These are phyloP conservation scores for Ophiognomonia clavigignenti-juglandacearum DNA, from an alignment of 2,329 filamentous ascomycete species.

Conservation along the genomic window DNA sequence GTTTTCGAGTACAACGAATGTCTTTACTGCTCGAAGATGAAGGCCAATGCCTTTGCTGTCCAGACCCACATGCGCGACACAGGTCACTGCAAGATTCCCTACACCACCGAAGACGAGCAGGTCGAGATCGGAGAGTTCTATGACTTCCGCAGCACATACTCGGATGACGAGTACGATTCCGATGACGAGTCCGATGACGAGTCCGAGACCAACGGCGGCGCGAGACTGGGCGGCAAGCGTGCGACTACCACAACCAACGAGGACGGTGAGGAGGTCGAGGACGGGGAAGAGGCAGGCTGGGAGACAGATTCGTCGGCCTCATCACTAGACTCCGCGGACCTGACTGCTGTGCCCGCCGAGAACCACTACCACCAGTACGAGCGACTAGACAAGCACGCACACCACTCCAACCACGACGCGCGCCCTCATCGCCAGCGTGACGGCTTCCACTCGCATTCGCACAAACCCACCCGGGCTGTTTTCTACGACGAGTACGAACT, in stretches of 20 bases:
- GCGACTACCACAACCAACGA: constrained; percentile 44
- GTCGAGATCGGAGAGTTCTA: constrained; percentile 95
- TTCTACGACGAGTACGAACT: constrained; percentile 93
- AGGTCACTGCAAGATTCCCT: constrained; percentile 95
- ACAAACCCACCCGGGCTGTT: constrained; percentile 68
- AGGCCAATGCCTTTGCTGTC: constrained; percentile 71
- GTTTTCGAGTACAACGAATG: constrained; percentile 80
- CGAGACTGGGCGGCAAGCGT: constrained; percentile 64
- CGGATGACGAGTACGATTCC: constrained; percentile 66
- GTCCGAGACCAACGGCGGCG: constrained; percentile 50
- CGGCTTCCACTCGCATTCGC: constrained; percentile 77
- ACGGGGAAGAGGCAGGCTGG: constrained; percentile 72
- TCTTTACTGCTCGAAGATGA: constrained; percentile 79
- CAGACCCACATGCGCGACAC: constrained; percentile 98
- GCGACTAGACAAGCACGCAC: constrained; percentile 65
- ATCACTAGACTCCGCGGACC: constrained; percentile 79
- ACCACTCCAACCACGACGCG: constrained; percentile 68
- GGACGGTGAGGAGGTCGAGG: constrained; percentile 47
- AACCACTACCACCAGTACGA: constrained; percentile 67
- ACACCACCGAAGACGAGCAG: constrained; percentile 81
- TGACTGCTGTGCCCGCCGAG: constrained; percentile 74
- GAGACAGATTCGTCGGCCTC: constrained; percentile 92
- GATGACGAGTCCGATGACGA: constrained; percentile 46
- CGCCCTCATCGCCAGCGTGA: constrained; percentile 70
- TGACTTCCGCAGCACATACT: constrained; percentile 94